A percentile compares a stretch with the other conserved stretches of the same genome.
Conservation (phyloP, 495 filamentous ascomycete species). For the Tuber melanosporum region DNA sequence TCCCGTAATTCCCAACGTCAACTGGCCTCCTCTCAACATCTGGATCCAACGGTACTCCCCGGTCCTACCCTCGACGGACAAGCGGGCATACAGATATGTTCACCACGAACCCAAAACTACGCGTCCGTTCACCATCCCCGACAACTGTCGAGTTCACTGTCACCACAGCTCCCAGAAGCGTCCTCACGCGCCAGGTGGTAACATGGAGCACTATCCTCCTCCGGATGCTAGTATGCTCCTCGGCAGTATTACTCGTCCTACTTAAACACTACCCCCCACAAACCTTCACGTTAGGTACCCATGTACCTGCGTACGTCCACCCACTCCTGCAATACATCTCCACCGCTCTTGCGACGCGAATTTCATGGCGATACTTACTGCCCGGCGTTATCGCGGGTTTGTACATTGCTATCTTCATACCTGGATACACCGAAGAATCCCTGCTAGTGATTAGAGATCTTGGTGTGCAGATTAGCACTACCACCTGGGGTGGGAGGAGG, state of each 20-base stretch:
- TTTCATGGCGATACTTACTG: conserved; percentile 20
- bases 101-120: conserved; percentile 52
- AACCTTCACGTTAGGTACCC: conserved; percentile 16
- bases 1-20: conserved; percentile 3
- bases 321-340: conserved; percentile 25
- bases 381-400: conserved; percentile 27
- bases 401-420: conserved; percentile 43
- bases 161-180: conserved; percentile 51
- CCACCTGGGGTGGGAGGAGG: conserved; percentile 44
- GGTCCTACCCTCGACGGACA: not conserved
- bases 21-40: not conserved
- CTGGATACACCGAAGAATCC: conserved; percentile 63
- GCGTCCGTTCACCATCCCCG: conserved; percentile 66
- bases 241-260: conserved; percentile 42
- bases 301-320: conserved; percentile 35
- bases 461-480: conserved; percentile 79
- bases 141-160: conserved; percentile 83
- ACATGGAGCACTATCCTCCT: conserved; percentile 46
- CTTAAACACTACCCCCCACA: conserved; percentile 29
- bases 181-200: conserved; percentile 23
- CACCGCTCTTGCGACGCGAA: not conserved
- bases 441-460: conserved; percentile 82
- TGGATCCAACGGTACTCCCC: not conserved
- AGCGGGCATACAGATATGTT: conserved; percentile 9
- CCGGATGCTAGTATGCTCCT: conserved; percentile 46